These are phyloP conservation scores for Forsythia suspensa DNA, from an alignment of 257 asterid species.

Conservation along the genomic window DNA sequence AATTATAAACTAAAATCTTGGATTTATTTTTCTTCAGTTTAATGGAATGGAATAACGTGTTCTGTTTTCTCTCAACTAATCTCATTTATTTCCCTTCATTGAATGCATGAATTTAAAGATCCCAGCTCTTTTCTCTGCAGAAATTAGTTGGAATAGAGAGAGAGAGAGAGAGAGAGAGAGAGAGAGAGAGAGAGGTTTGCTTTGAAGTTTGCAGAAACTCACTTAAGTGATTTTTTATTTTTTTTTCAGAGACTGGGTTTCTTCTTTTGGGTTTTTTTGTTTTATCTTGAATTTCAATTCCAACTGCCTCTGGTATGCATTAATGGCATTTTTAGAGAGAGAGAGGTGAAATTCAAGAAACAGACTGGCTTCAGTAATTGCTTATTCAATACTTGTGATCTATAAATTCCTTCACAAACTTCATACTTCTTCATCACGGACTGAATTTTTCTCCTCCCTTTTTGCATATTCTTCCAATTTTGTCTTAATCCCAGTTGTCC, in stretches of 20 bases:
- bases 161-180: conserved; percentile 16
- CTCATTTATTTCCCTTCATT: conserved; percentile 76
- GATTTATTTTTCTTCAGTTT: conserved; percentile 1
- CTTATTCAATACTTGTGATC: conserved; percentile 38
- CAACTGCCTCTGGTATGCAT: conserved; percentile 65
- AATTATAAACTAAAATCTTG: not conserved
- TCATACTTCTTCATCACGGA: conserved; percentile 29
- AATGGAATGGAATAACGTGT: conserved; percentile 20
- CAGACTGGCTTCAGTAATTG: conserved; percentile 69
- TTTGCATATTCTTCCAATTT: not conserved
- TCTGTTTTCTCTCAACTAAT: conserved; percentile 64
- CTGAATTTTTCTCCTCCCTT: not conserved
- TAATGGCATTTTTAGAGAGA: conserved; percentile 54
- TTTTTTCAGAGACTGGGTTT: conserved; percentile 19
- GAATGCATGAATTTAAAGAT: conserved; percentile 61
- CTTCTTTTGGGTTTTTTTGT: conserved; percentile 22
- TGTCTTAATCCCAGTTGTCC: not conserved
- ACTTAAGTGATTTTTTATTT: conserved; percentile 21
- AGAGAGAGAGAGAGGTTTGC: conserved; percentile 1
- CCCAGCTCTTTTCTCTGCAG: conserved; percentile 57
- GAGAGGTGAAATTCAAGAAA: conserved; percentile 55
- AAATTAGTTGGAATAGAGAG: conserved; percentile 58
- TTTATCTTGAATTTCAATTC: conserved; percentile 27
- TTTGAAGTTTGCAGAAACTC: conserved; percentile 31
- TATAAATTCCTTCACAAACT: conserved; percentile 46